Percentiles rank a stretch among this genome's conserved stretches.
Conservation (phyloP, 495 filamentous ascomycete species). For the Penicillium daleae region DNA sequence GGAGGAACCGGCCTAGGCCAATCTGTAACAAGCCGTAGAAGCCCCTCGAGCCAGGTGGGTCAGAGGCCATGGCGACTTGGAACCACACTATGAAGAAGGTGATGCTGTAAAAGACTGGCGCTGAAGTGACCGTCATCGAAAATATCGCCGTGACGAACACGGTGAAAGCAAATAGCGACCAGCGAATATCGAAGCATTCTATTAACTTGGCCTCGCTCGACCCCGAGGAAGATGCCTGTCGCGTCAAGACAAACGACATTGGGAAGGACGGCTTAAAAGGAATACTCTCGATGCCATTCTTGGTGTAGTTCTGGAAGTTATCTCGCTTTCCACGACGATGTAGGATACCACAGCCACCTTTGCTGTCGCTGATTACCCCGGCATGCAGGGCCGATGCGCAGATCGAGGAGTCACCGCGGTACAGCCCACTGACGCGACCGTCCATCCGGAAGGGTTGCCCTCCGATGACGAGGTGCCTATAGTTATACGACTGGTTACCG, state of each 20-base stretch:
- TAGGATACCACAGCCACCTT: slow-evolving; percentile 76
- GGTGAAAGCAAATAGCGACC: slow-evolving; percentile 68
- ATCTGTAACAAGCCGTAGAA: slow-evolving; percentile 63
- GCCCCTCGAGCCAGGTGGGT: slow-evolving; percentile 58
- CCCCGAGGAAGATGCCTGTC: slow-evolving; percentile 25
- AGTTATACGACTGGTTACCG: slow-evolving; percentile 67
- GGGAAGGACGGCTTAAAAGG: slow-evolving; percentile 73
- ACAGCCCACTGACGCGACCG: slow-evolving; percentile 49
- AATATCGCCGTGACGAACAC: slow-evolving; percentile 63
- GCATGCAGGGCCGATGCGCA: slow-evolving; percentile 77
- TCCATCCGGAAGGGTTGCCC: slow-evolving; percentile 55
- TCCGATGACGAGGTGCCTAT: slow-evolving; percentile 69
- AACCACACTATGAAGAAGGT: slow-evolving; percentile 72
- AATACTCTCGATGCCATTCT: slow-evolving; percentile 66
- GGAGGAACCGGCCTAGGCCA: slow-evolving; percentile 70
- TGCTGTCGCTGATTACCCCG: slow-evolving; percentile 63
- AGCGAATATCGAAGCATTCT: slow-evolving; percentile 66
- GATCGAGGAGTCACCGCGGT: slow-evolving; percentile 79
- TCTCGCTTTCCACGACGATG: slow-evolving; percentile 61
- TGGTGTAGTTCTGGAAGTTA: slow-evolving; percentile 53
- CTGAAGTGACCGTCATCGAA: slow-evolving; percentile 68
- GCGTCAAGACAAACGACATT: slow-evolving; percentile 63
- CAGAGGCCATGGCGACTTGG: slow-evolving; percentile 74
- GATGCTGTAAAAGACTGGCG: slow-evolving; percentile 65
- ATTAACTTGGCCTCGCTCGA: slow-evolving; percentile 20